Evolutionary conservation across 2,329 filamentous ascomycete species (phyloP), one percentile per base, ranked within the genome.

Genomic region (Allantophomopsis cytisporea): DNA sequence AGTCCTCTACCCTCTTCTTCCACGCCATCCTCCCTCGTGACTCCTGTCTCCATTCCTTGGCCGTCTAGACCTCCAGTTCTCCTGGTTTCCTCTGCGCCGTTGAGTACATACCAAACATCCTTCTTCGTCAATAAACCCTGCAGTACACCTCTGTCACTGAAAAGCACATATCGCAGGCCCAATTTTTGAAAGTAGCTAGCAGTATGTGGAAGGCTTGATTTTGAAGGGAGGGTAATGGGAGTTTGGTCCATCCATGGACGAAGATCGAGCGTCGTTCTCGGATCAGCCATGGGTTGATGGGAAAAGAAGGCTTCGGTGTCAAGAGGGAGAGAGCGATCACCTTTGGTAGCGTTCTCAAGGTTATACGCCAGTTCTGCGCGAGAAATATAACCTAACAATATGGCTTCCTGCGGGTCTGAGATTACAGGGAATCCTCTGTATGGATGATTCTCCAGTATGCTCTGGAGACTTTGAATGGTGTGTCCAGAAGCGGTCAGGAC

Each of bases 241-340:
- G 91, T 98, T 59, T 95, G 89, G 59, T 98, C 91, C 87, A 98
- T 95, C 91, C 91, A 98, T 2, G 88, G 88, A 7, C 89, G 71
- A 10, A 98, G 70, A 60, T 98, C 91, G 31, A 98, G 75, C 1
- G 81, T 87, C 13, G 76, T 71, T 15, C 71, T 66, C 1, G 84
- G 82, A 52, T 94, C 85, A 1, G 82, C 80, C 39, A 89, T 76
- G 2, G 83, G 80, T 53, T 88, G 83, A 54, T 93, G 84, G 1
- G 76, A 71, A 61, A 98, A 95, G 60, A 83, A 87, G 34, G 81
- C 80, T 55, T 89, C 83, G 0, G 87, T 83, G 43, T 82, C 77
- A 1, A 71, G 67, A 0, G 79, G 67, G 2, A 93, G 65, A 37
- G 68, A 69, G 33, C 76, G 70, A 30, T 62, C 69, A 36, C 61